A percentile compares a stretch with the other conserved stretches of the same genome.
Conservation (phyloP, 2,329 filamentous ascomycete species). For the Monilinia polystroma region DNA sequence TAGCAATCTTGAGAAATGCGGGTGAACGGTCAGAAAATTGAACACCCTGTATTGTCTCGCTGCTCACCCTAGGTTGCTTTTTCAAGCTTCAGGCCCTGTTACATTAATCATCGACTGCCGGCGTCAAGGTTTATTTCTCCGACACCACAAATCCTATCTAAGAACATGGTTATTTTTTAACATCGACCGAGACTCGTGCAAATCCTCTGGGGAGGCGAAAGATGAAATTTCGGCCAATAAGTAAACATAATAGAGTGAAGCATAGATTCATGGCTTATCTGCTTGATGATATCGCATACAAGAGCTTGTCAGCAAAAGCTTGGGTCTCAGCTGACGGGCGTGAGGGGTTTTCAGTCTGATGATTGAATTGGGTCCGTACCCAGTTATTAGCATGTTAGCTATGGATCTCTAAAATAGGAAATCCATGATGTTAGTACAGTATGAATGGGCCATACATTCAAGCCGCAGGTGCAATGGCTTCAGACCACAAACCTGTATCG, state of each 20-base stretch:
- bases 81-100: too few species aligned
- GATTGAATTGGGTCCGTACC: background rate
- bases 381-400: background rate
- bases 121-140: background rate
- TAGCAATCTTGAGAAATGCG: background rate
- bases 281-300: background rate
- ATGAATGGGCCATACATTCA: too few species aligned
- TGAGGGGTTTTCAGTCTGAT: background rate
- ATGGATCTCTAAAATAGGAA: too few species aligned
- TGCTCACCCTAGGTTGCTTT: too few species aligned
- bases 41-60: background rate
- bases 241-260: background rate
- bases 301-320: constrained; percentile 1
- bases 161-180: background rate
- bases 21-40: too few species aligned
- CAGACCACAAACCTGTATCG: too few species aligned
- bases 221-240: too few species aligned
- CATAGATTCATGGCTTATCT: background rate
- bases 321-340: constrained; percentile 5
- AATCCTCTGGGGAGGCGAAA: background rate
- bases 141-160: background rate
- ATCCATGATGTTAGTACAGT: too few species aligned
- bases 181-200: background rate
- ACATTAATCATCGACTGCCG: background rate
- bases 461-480: too few species aligned